Base-by-base conservation (phyloP, 257 asterid genomes). In the Marsdenia floribunda region DNA sequence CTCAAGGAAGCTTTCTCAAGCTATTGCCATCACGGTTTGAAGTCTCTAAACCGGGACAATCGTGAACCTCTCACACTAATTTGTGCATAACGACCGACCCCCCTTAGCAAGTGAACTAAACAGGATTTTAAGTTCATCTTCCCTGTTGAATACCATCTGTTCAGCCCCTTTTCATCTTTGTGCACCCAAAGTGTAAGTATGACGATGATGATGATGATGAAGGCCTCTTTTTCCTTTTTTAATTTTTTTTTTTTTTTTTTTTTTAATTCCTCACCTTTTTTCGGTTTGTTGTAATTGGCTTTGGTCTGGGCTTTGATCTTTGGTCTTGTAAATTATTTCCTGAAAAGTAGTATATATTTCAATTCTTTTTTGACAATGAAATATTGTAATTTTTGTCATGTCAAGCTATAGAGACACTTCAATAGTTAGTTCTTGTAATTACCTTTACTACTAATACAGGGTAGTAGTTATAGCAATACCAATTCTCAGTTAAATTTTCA, bases 1-100 rank as follows among this genome's bases (percentile, higher is more conserved):
- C 85, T 59, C 93, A 88, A 47, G 98, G 98, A 68, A 93, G 97
- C 77, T 89, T 91, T 81, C 83, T 88, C 65, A 89, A 86, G 70
- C 79, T 89, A 37, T 78, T 93, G 54, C 96, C 96, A 80, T 89
- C 93, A 0, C 88, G 79, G 68, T 68, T 80, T 55, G 95, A 90
- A 68, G 79, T 83, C 69, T 81, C 86, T 12, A 85, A 79, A 59
- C 82, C 69, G 40, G 86, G 85, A 29, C 88, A 87, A 78, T 73
- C 83, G 38, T 72, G 83, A 82, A 68, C 68, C 76, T 66, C 24
- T 8, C 49, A 44, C 47, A 60, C 85, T 80, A 65, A 78, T 81
- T 47, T 80, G 91, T 81, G 70, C 79, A 83, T 86, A 85, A 75
- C 40, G 49, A 44, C 76, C 79, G 49, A 24, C 82, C 74, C 35